Conservation (phyloP, 106 monocot species). For the Platanthera zijinensis region DNA sequence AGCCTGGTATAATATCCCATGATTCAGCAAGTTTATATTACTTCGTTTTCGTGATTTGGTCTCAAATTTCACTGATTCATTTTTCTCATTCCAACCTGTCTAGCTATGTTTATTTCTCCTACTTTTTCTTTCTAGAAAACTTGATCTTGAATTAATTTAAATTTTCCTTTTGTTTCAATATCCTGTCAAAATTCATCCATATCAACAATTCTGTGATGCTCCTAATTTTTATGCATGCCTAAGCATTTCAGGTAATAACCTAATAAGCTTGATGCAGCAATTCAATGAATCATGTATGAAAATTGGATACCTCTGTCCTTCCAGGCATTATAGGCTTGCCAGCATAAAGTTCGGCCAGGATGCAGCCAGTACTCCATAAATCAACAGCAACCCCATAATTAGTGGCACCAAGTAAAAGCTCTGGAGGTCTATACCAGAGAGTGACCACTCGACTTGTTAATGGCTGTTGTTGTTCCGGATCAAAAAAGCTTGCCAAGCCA, state of each 20-base stretch:
- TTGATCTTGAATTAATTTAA: too few species aligned
- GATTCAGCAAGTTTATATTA: too few species aligned
- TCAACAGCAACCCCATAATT: slow-evolving; percentile 63
- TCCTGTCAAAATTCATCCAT: too few species aligned
- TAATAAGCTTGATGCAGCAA: not conserved
- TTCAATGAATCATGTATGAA: not conserved
- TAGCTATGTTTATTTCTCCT: too few species aligned
- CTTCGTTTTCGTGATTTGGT: too few species aligned
- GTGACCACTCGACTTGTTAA: slow-evolving; percentile 78
- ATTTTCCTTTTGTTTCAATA: too few species aligned
- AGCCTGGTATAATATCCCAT: too few species aligned
- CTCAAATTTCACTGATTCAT: too few species aligned
- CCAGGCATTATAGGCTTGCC: slow-evolving; percentile 78
- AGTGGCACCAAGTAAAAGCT: slow-evolving; percentile 63
- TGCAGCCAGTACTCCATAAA: slow-evolving; percentile 71
- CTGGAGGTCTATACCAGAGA: slow-evolving; percentile 70
- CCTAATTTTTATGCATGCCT: too few species aligned
- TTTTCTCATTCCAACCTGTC: too few species aligned
- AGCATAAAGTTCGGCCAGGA: slow-evolving; percentile 65
- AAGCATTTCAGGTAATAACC: not conserved
- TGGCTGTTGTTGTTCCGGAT: slow-evolving; percentile 33
- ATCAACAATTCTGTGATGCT: too few species aligned
- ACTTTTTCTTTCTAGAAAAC: too few species aligned
- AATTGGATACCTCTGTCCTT: slow-evolving; percentile 47
- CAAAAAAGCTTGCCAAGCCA: slow-evolving; percentile 63